Base-by-base conservation (phyloP, 805 yeast genomes). In the Candida pseudoglaebosa region DNA sequence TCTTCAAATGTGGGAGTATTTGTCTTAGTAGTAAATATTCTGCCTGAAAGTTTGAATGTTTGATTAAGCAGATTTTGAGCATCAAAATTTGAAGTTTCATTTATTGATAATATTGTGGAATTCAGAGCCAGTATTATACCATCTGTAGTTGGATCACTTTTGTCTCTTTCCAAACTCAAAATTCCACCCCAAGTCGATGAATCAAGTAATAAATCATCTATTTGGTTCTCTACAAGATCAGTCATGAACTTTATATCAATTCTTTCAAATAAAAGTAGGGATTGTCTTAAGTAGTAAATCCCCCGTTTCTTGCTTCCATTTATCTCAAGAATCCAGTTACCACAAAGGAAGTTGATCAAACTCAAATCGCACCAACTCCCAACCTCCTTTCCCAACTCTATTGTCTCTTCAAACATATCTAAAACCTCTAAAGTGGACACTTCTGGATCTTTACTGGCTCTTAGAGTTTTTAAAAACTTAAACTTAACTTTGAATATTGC, bases 361-460 rank as follows among this genome's bases (percentile, higher is more conserved):
- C 71, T 77, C 4, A 59, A 60, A 35, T 72, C 76, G 19, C 60
- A 53, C 47, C 60, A 52, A 14, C 57, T 47, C 8, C 58, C 56
- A 26, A 50, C 41, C n/a, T 44, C 43, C 4, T 53, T 49, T 1
- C 75, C 70, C 3, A 42, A 36, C n/a, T 62, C 67, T n/a, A 73
- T 58, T 0, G 78, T 71, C 17, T 58, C 65, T 37, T 72, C 75
- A 46, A 67, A 75, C 13, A 54, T 43, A 41, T 75, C 79, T 6
- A 75, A 48, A 3, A 65, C 56, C 16, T 59, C 66, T 15, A 75
- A 46, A 14, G 62, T 61, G 4, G 67, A 48, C 1, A 24, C 17
- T 0, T 24, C 26, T 2, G 41, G 42, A 4, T 48, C 47, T 2
- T 51, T 48, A 6, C 53, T 41, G 18, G 39, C 48, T 12, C 45